phyloP scores from a whole-genome alignment of 352 stramenopile species.

The Pythium angustatum region DNA sequence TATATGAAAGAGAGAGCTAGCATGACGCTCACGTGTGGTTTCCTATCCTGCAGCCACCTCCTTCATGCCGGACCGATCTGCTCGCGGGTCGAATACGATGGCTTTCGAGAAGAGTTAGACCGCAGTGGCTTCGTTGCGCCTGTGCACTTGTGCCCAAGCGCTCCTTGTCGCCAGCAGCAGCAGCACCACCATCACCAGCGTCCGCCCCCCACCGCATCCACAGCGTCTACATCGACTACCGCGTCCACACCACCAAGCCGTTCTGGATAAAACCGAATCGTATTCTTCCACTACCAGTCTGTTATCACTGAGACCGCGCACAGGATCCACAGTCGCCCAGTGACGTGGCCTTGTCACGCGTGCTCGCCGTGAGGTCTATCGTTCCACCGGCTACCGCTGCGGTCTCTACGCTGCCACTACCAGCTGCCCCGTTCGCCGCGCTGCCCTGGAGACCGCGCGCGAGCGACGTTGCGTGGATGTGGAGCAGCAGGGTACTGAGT shows the following conservation, averaged over 20 bases:
- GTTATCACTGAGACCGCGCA: slow-evolving; percentile 24
- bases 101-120: slow-evolving; percentile 47
- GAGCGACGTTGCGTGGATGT: slow-evolving; percentile 54
- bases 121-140: slow-evolving; percentile 41
- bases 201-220: background rate
- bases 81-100: slow-evolving; percentile 51
- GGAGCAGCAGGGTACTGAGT: slow-evolving; percentile 55
- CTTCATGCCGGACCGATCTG: slow-evolving; percentile 34
- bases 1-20: background rate
- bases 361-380: slow-evolving; percentile 21
- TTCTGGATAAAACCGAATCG: background rate
- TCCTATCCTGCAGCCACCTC: slow-evolving; percentile 17
- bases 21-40: background rate
- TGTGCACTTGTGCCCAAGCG: slow-evolving; percentile 42
- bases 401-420: background rate
- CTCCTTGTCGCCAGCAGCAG: slow-evolving; percentile 34
- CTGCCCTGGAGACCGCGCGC: slow-evolving; percentile 24
- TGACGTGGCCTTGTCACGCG: slow-evolving; percentile 2
- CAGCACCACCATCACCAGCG: slow-evolving; percentile 4
- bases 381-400: background rate
- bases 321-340: slow-evolving; percentile 30
- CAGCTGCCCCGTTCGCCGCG: background rate
- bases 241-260: background rate
- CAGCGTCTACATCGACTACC: background rate
- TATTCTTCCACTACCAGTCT: background rate